These are phyloP conservation scores for Fusarium sp. DNA, from an alignment of 2,329 filamentous ascomycete genomes.

Conservation along the genomic window DNA sequence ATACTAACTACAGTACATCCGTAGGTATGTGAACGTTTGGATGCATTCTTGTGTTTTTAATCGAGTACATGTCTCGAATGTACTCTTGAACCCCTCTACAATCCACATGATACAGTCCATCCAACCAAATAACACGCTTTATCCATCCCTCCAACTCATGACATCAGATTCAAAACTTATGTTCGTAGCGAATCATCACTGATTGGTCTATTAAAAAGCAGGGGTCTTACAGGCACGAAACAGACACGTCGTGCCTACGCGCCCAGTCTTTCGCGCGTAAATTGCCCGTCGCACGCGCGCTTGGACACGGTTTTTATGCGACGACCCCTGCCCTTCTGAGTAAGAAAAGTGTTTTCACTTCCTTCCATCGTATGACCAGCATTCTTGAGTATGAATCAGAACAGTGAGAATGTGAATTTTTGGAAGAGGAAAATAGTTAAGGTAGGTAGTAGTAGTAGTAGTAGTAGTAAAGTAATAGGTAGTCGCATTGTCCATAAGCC, in stretches of 20 bases:
- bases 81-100: constrained; percentile 25
- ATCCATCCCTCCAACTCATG: constrained; percentile 34
- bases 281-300: constrained; percentile 45
- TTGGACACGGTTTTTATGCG: constrained; percentile 13
- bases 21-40: constrained; percentile 3
- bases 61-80: constrained; percentile 25
- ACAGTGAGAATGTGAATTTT: neutral
- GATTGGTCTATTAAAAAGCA: constrained; percentile 41
- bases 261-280: constrained; percentile 46
- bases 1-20: neutral
- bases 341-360: neutral
- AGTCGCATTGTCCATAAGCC: constrained; percentile 38
- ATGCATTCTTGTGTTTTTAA: constrained; percentile 3
- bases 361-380: neutral
- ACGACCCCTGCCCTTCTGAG: neutral
- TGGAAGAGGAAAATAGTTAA: constrained; percentile 6
- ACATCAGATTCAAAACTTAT: constrained; percentile 23
- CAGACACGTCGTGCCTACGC: constrained; percentile 37
- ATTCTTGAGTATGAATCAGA: neutral
- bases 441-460: neutral
- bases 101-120: constrained; percentile 16
- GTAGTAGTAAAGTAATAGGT: constrained; percentile 31
- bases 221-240: constrained; percentile 38
- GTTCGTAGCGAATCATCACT: constrained; percentile 2
- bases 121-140: constrained; percentile 45